These are phyloP conservation scores for Trametes cinnabarina DNA, from an alignment of 768 basidiomycete species.

Conservation along the genomic window DNA sequence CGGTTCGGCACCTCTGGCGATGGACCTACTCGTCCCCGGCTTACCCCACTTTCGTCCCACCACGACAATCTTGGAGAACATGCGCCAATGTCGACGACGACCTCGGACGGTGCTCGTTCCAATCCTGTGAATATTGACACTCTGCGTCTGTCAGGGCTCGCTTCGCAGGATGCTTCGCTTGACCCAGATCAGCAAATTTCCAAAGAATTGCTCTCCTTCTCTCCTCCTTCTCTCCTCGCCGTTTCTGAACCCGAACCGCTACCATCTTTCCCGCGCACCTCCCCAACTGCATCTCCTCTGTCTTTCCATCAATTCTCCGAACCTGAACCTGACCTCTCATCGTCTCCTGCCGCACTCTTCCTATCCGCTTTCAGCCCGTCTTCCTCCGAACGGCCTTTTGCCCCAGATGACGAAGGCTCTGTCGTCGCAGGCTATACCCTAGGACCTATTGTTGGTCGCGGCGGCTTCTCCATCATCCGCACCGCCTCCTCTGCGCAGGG, in stretches of 20 bases:
- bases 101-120: too few species aligned
- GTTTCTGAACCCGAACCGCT: conserved; percentile 19
- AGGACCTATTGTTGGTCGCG: conserved; percentile 72
- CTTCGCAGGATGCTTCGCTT: background rate
- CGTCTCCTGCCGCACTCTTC: conserved; percentile 75
- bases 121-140: too few species aligned
- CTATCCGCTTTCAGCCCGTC: conserved; percentile 60
- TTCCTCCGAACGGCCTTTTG: conserved; percentile 6
- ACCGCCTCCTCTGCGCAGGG: conserved; percentile 62
- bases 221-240: background rate
- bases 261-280: background rate
- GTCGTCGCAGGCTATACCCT: conserved; percentile 70
- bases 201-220: conserved; percentile 8
- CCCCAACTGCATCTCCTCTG: conserved; percentile 8
- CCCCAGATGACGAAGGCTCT: conserved; percentile 66
- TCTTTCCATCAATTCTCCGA: conserved; percentile 5
- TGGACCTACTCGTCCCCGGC: background rate
- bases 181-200: conserved; percentile 19
- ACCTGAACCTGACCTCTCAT: conserved; percentile 15
- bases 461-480: conserved; percentile 79
- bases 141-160: background rate
- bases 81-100: background rate
- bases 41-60: background rate
- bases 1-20: background rate
- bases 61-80: background rate